These are phyloP conservation scores for Naegleria lovaniensis DNA, from an alignment of 208 protist species.

Conservation along the genomic window DNA sequence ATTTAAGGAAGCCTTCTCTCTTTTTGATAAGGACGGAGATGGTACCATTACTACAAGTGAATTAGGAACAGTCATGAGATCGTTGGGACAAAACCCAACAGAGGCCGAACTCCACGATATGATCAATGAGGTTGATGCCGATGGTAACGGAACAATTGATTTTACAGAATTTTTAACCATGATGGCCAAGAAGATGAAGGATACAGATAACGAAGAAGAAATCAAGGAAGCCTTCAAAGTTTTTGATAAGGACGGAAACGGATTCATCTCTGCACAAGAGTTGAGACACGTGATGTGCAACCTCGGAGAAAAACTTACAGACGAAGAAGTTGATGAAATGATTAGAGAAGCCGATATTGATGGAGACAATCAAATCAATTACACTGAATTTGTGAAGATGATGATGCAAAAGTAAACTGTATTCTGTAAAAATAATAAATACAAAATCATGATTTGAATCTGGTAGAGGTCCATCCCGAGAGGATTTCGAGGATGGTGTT, in stretches of 20 bases:
- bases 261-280: slow-evolving; percentile 58
- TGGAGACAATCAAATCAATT: slow-evolving; percentile 41
- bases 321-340: slow-evolving; percentile 48
- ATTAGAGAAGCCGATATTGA: slow-evolving; percentile 40
- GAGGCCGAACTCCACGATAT: slow-evolving; percentile 88
- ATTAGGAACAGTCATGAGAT: slow-evolving; percentile 96
- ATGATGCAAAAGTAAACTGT: slow-evolving; percentile 31
- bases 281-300: slow-evolving; percentile 60
- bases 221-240: slow-evolving; percentile 48
- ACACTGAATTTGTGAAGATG: slow-evolving; percentile 41
- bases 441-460: too few species aligned
- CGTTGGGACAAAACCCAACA: slow-evolving; percentile 91
- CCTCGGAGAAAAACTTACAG: slow-evolving; percentile 57
- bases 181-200: slow-evolving; percentile 74
- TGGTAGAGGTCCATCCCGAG: too few species aligned
- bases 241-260: slow-evolving; percentile 50
- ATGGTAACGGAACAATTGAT: slow-evolving; percentile 82
- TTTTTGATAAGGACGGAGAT: slow-evolving; percentile 98
- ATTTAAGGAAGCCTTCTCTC: slow-evolving; percentile 97
- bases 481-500: too few species aligned
- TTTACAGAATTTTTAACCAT: slow-evolving; percentile 69
- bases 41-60: slow-evolving; percentile 91
- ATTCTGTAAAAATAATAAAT: too few species aligned
- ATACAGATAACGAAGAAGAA: slow-evolving; percentile 76
- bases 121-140: slow-evolving; percentile 87